A percentile compares a stretch with the other conserved stretches of the same genome.
Conservation (phyloP, 1,284 basidiomycete genomes). For the Pholiota adiposa region DNA sequence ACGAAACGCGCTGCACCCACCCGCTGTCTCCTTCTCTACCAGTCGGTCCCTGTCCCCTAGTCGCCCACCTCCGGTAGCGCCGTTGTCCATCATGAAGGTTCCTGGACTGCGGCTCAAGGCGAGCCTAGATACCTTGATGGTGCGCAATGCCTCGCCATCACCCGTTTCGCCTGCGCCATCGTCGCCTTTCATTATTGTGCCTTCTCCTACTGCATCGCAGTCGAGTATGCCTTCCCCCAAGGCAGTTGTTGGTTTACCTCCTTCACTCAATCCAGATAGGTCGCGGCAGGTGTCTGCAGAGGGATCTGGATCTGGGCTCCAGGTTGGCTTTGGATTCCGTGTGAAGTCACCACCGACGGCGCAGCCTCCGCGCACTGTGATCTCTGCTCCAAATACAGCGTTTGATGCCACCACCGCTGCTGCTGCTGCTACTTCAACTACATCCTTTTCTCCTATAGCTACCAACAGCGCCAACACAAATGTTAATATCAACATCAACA, state of each 20-base stretch:
- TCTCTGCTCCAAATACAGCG: slow-evolving; percentile 23
- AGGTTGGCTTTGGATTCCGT: background rate
- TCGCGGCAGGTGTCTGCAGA: slow-evolving; percentile 12
- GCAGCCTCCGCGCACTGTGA: slow-evolving; percentile 22
- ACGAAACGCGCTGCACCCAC: slow-evolving; percentile 13
- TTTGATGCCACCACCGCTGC: background rate
- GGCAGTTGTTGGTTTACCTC: background rate
- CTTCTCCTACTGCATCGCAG: background rate
- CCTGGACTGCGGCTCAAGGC: slow-evolving; percentile 19
- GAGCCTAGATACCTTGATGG: slow-evolving; percentile 20
- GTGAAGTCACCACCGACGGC: background rate
- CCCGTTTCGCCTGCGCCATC: slow-evolving; percentile 7
- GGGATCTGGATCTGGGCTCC: background rate
- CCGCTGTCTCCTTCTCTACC: slow-evolving; percentile 30
- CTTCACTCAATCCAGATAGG: background rate
- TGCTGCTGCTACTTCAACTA: background rate
- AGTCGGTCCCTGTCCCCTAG: slow-evolving; percentile 40
- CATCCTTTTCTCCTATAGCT: background rate
- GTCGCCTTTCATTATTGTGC: background rate
- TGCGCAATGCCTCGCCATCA: slow-evolving; percentile 1
- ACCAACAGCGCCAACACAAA: background rate
- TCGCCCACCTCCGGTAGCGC: slow-evolving; percentile 9
- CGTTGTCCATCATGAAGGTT: slow-evolving; percentile 17
- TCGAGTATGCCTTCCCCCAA: background rate
- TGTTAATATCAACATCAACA: background rate